Evolutionary conservation across 352 stramenopile genomes (phyloP).

Genomic region (Peronospora tabacina): DNA sequence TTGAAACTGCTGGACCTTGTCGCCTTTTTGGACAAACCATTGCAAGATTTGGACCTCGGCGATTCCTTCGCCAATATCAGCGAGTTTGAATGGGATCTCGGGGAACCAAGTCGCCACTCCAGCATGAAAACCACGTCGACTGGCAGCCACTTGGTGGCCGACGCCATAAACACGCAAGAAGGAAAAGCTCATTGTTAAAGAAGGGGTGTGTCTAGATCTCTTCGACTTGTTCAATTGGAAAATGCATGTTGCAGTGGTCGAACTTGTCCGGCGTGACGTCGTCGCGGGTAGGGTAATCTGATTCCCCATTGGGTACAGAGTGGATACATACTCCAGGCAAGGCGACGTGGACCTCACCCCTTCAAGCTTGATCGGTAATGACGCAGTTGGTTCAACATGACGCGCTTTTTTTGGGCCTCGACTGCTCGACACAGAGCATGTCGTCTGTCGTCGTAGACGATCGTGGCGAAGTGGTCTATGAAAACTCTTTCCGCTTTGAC

Average conservation of each 20-base stretch:
- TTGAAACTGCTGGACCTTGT: slow-evolving; percentile 93
- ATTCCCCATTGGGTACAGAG: slow-evolving; percentile 4
- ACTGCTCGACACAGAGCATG: slow-evolving; percentile 85
- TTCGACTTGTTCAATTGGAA: slow-evolving; percentile 11
- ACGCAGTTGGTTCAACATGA: slow-evolving; percentile 11
- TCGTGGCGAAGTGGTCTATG: slow-evolving; percentile 34
- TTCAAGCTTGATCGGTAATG: no score
- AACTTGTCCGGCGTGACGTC: no score
- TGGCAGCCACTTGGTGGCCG: slow-evolving; percentile 11
- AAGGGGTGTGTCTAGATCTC: no score
- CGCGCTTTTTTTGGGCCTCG: slow-evolving; percentile 52
- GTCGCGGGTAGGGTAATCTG: slow-evolving; percentile 16
- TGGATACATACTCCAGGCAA: slow-evolving; percentile 3
- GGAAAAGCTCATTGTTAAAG: slow-evolving; percentile 15
- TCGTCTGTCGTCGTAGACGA: slow-evolving; percentile 52
- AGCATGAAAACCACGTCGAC: slow-evolving; percentile 39
- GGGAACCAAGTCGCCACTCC: slow-evolving; percentile 37
- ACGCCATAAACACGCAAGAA: slow-evolving; percentile 9
- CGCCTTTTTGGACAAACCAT: slow-evolving; percentile 93
- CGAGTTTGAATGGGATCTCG: slow-evolving; percentile 86
- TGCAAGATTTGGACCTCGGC: slow-evolving; percentile 97
- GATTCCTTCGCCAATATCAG: slow-evolving; percentile 98
- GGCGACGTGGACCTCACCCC: slow-evolving; percentile 16
- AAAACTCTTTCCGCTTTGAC: slow-evolving; percentile 66
- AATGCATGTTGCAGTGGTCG: slow-evolving; percentile 18